Percentiles rank a stretch among this genome's conserved stretches.
Conservation (phyloP, 2,329 filamentous ascomycete species). For the Xylariaceae sp. region DNA sequence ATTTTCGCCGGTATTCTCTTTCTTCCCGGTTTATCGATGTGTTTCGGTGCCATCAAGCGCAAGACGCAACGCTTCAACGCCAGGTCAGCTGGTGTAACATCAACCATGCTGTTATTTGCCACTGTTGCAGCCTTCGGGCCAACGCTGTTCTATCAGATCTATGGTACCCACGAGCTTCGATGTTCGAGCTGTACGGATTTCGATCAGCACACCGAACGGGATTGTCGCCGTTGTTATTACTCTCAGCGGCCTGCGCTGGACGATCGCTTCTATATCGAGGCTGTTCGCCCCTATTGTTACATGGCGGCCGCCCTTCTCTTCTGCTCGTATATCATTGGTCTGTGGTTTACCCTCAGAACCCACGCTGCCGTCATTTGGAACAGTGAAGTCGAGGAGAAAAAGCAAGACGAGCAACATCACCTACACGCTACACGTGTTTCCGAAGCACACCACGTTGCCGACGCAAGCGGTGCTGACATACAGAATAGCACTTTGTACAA, state of each 20-base stretch:
- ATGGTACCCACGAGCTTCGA: slow-evolving; percentile 94
- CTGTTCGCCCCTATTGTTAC: slow-evolving; percentile 93
- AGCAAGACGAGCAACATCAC: slow-evolving; percentile 58
- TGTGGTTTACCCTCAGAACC: slow-evolving; percentile 94
- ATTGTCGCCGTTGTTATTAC: slow-evolving; percentile 94
- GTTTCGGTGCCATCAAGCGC: slow-evolving; percentile 94
- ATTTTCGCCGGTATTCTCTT: slow-evolving; percentile 97
- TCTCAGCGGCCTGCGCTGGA: slow-evolving; percentile 83
- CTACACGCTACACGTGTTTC: slow-evolving; percentile 39
- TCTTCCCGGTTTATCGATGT: slow-evolving; percentile 95
- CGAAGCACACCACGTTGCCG: slow-evolving; percentile 48
- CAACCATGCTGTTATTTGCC: slow-evolving; percentile 96
- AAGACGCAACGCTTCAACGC: slow-evolving; percentile 99
- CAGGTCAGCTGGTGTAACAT: slow-evolving; percentile 93
- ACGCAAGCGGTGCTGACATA: slow-evolving; percentile 70
- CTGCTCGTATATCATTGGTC: slow-evolving; percentile 88
- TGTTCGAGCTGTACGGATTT: slow-evolving; percentile 71
- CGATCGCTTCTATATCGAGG: slow-evolving; percentile 88
- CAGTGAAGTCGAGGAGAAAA: slow-evolving; percentile 80
- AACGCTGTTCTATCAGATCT: slow-evolving; percentile 97
- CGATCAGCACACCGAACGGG: slow-evolving; percentile 58
- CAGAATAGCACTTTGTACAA: slow-evolving; percentile 91
- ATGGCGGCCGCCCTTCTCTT: slow-evolving; percentile 86
- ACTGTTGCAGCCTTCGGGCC: slow-evolving; percentile 95
- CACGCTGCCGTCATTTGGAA: slow-evolving; percentile 98